Percentiles rank a stretch among this genome's conserved stretches.
These are phyloP conservation scores for Atalantia buxifolia DNA, from an alignment of 345 rosid genomes.

Conservation along the genomic window DNA sequence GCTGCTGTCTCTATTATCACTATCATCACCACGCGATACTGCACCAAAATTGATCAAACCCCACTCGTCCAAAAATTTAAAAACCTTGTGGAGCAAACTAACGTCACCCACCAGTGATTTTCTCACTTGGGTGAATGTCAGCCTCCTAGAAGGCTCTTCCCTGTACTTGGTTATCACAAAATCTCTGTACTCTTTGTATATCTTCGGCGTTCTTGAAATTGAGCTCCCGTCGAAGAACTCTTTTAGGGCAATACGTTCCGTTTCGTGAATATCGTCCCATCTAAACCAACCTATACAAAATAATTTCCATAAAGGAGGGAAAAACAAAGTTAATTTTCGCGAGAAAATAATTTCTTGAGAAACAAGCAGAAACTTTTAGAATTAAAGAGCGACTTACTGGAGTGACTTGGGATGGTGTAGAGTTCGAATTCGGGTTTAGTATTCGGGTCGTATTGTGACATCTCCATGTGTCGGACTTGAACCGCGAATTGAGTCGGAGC, in stretches of 20 bases:
- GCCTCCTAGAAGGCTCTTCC: slow-evolving; percentile 63
- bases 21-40: background rate
- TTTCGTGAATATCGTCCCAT: slow-evolving; percentile 94
- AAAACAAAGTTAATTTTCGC: background rate
- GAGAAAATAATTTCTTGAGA: background rate
- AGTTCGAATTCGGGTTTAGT: slow-evolving; percentile 52
- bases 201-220: slow-evolving; percentile 79
- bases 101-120: slow-evolving; percentile 84
- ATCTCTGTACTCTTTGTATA: slow-evolving; percentile 91
- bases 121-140: slow-evolving; percentile 78
- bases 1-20: background rate
- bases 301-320: too few species aligned
- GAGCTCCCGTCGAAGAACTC: slow-evolving; percentile 89
- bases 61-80: slow-evolving; percentile 62
- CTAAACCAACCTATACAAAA: slow-evolving; percentile 67
- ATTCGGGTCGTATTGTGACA: slow-evolving; percentile 37
- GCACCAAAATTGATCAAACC: slow-evolving; percentile 74
- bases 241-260: slow-evolving; percentile 59
- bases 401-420: slow-evolving; percentile 73
- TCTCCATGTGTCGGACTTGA: slow-evolving; percentile 28
- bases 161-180: slow-evolving; percentile 88
- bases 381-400: slow-evolving; percentile 42
- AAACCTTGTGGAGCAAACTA: slow-evolving; percentile 68
- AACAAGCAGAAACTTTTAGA: background rate
- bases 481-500: background rate